A percentile compares a stretch with the other conserved stretches of the same genome.
These are phyloP conservation scores for Cyclotella sp. DNA, from an alignment of 108 stramenopile genomes.

Conservation along the genomic window DNA sequence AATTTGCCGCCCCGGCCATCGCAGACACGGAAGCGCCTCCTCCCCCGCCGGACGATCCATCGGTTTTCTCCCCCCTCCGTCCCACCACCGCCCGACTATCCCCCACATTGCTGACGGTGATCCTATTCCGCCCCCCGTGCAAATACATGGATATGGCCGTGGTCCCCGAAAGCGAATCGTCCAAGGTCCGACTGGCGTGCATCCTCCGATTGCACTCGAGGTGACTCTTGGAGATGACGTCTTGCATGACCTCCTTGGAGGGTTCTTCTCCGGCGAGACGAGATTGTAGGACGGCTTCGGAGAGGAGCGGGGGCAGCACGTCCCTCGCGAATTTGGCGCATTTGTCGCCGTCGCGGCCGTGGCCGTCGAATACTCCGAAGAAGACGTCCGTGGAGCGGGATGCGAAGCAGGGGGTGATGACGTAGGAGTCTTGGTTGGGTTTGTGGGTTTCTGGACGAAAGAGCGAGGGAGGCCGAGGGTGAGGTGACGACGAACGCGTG, in stretches of 20 bases:
- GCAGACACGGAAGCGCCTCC: background rate
- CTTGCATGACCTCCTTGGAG: slow-evolving; percentile 69
- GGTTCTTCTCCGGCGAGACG: slow-evolving; percentile 21
- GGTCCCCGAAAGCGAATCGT: slow-evolving; percentile 94
- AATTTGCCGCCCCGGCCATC: background rate
- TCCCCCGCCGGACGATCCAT: slow-evolving; percentile 3
- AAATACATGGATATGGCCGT: slow-evolving; percentile 90
- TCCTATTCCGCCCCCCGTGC: slow-evolving; percentile 80
- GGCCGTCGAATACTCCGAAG: slow-evolving; percentile 92
- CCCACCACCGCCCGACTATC: slow-evolving; percentile 94
- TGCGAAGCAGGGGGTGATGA: slow-evolving; percentile 60
- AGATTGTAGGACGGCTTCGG: slow-evolving; percentile 32
- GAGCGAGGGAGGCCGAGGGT: no score
- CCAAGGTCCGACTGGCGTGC: slow-evolving; percentile 68
- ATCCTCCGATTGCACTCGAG: slow-evolving; percentile 72
- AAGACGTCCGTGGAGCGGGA: slow-evolving; percentile 60
- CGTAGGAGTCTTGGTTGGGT: slow-evolving; percentile 90
- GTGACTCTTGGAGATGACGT: slow-evolving; percentile 63
- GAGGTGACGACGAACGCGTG: background rate
- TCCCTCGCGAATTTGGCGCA: slow-evolving; percentile 81
- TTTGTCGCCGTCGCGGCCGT: slow-evolving; percentile 85
- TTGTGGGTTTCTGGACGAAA: slow-evolving; percentile 68
- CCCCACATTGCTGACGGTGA: slow-evolving; percentile 96
- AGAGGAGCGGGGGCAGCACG: slow-evolving; percentile 56
- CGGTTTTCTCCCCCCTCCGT: slow-evolving; percentile 26